These are phyloP conservation scores for Carex kokanica DNA, from an alignment of 176 grass and related monocot species.

Conservation along the genomic window DNA sequence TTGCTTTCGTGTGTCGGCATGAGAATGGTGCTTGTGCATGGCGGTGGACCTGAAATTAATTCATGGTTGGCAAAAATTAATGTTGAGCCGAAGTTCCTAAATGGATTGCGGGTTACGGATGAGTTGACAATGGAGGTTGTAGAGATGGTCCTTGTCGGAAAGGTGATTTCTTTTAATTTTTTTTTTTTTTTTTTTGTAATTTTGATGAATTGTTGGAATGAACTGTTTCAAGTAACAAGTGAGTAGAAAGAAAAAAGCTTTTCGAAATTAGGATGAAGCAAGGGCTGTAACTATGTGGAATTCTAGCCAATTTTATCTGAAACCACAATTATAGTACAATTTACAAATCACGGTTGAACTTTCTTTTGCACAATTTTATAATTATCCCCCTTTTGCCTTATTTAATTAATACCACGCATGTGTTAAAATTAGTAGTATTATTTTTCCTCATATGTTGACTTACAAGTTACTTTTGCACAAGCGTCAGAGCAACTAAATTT, in stretches of 20 bases:
- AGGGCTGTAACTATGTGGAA: too few species aligned
- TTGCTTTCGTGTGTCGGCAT: slow-evolving; percentile 77
- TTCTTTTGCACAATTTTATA: too few species aligned
- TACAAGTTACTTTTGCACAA: too few species aligned
- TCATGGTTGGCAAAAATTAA: slow-evolving; percentile 46
- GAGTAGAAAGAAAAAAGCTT: too few species aligned
- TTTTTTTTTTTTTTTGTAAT: too few species aligned
- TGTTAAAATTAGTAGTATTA: not conserved
- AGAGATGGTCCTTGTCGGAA: slow-evolving; percentile 78
- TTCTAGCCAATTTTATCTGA: too few species aligned
- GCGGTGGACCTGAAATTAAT: slow-evolving; percentile 78
- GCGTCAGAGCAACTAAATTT: not conserved
- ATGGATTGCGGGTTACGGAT: slow-evolving; percentile 75
- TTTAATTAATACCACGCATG: not conserved
- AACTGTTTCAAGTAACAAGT: too few species aligned
- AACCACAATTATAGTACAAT: too few species aligned
- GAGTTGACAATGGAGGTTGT: slow-evolving; percentile 71
- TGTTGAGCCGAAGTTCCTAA: slow-evolving; percentile 56
- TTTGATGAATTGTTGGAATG: too few species aligned
- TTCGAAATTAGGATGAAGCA: too few species aligned
- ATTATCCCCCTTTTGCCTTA: not conserved
- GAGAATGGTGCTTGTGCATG: slow-evolving; percentile 70
- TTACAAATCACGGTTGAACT: too few species aligned
- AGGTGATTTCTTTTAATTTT: slow-evolving; percentile 27
- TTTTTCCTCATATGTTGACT: not conserved